Evolutionary conservation across 768 basidiomycete species (phyloP).

Genomic region (Pleurotus cornucopiae): DNA sequence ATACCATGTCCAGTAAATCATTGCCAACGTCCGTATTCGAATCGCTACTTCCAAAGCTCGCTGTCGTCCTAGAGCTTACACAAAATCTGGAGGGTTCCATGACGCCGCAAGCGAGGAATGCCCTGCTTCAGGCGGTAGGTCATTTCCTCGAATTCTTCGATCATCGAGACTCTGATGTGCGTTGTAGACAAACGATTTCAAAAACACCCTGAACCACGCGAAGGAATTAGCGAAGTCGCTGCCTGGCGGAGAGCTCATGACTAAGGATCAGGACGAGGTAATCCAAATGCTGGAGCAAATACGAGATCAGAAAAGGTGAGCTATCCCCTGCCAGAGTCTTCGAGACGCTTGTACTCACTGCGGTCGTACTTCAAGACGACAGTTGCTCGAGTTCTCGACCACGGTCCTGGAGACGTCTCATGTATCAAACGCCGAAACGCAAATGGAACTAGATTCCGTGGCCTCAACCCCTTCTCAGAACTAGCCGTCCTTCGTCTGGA

Average conservation of each 20-base stretch:
- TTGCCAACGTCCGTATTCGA: constrained; percentile 51
- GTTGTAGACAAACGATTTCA: constrained; percentile 62
- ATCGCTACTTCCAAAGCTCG: constrained; percentile 54
- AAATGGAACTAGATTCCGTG: constrained; percentile 72
- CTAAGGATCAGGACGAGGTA: constrained; percentile 68
- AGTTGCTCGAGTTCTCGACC: constrained; percentile 49
- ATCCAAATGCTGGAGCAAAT: constrained; percentile 64
- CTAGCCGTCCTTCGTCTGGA: background rate
- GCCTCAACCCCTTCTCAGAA: constrained; percentile 63
- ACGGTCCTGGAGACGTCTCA: constrained; percentile 31
- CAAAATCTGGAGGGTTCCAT: constrained; percentile 50
- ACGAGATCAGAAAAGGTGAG: constrained; percentile 60
- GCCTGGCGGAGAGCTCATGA: constrained; percentile 69
- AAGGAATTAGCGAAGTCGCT: constrained; percentile 54
- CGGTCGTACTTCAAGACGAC: constrained; percentile 34
- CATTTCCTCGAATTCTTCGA: background rate
- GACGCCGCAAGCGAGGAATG: constrained; percentile 60
- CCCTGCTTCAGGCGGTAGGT: constrained; percentile 61
- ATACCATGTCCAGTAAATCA: constrained; percentile 12
- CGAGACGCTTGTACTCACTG: background rate
- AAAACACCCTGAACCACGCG: constrained; percentile 50
- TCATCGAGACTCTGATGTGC: background rate
- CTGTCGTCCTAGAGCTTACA: constrained; percentile 55
- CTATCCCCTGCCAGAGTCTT: background rate
- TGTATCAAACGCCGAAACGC: constrained; percentile 21